Conservation (phyloP, 805 yeast genomes). For the Hanseniaspora valbyensis region DNA sequence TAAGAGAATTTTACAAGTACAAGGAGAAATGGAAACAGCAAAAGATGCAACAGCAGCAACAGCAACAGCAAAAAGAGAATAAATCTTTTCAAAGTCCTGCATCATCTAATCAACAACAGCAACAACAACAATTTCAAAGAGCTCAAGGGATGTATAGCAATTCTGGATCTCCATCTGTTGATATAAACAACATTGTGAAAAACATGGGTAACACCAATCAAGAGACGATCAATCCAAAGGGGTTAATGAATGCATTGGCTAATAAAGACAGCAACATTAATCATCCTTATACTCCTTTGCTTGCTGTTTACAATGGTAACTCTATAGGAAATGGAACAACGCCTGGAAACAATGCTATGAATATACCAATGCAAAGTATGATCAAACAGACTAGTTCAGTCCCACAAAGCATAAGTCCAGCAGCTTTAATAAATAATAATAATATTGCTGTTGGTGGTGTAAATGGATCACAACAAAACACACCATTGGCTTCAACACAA, state of each 20-base stretch:
- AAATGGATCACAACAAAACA: not conserved
- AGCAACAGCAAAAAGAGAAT: conserved; percentile 29
- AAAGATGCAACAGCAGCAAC: conserved; percentile 23
- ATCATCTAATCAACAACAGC: conserved; percentile 21
- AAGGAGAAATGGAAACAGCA: conserved; percentile 8
- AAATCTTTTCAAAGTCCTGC: not conserved
- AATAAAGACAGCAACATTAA: not conserved
- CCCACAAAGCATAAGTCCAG: not conserved
- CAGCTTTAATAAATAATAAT: not conserved
- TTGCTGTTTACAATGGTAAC: not conserved
- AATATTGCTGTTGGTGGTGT: too few relatives aligned
- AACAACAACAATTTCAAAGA: conserved; percentile 17
- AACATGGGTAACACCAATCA: not conserved
- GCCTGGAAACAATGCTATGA: not conserved
- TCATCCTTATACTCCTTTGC: not conserved
- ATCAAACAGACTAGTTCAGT: not conserved
- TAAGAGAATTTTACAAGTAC: conserved; percentile 7
- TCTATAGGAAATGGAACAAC: not conserved
- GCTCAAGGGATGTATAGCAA: not conserved
- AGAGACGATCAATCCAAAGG: conserved; percentile 1
- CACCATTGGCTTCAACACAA: not conserved
- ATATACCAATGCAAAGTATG: not conserved
- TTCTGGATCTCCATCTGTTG: not conserved
- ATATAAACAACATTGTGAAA: not conserved
- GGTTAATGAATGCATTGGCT: conserved; percentile 4